Evolutionary conservation across 78 protist species (phyloP).

Genomic region (Pigoraptor vietnamica): DNA sequence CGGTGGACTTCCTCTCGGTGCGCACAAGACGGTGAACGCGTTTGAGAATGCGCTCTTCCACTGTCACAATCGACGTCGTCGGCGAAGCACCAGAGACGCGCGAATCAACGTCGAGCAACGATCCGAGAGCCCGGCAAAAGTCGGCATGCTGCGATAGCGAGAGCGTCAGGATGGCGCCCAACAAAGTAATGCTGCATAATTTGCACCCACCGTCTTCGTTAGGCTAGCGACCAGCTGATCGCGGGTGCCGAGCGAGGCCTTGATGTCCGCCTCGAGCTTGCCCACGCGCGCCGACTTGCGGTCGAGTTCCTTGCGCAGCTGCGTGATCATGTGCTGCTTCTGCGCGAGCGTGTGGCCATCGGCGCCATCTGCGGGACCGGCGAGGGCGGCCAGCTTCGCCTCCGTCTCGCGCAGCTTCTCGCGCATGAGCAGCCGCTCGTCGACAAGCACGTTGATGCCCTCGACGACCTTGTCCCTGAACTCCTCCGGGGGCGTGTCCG

Average conservation of each 20-base stretch:
- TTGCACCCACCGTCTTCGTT: not conserved
- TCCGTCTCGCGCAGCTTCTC: not conserved
- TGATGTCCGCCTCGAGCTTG: not conserved
- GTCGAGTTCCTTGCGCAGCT: not conserved
- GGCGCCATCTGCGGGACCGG: not conserved
- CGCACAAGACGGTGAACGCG: not conserved
- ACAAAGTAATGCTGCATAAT: no score
- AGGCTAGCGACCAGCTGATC: not conserved
- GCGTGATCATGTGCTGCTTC: not conserved
- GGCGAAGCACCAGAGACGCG: not conserved
- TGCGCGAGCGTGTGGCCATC: not conserved
- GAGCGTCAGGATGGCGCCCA: not conserved
- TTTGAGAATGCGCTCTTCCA: not conserved
- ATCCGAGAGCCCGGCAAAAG: not conserved
- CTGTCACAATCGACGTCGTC: not conserved
- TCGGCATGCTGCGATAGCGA: not conserved
- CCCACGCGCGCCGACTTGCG: not conserved
- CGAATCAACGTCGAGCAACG: not conserved
- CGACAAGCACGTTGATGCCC: not conserved
- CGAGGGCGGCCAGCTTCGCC: not conserved
- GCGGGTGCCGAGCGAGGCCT: not conserved
- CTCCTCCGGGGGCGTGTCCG: not conserved
- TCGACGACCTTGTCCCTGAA: not conserved
- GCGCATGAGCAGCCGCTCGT: not conserved
- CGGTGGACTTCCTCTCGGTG: not conserved